These are phyloP conservation scores for Coniochaeta hoffmannii DNA, from an alignment of 2,329 filamentous ascomycete genomes.

Conservation along the genomic window DNA sequence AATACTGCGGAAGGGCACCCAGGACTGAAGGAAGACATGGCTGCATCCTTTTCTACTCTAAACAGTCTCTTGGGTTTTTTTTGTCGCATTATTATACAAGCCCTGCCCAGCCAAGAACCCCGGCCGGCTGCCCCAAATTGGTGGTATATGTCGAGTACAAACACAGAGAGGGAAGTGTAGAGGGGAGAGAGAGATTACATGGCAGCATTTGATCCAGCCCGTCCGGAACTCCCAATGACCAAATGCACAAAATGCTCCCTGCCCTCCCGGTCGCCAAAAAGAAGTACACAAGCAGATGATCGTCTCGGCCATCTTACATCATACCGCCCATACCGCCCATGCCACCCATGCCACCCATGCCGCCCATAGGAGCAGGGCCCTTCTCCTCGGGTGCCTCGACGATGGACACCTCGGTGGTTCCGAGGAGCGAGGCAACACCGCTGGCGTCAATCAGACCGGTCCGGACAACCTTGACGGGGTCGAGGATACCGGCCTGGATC, in stretches of 20 bases:
- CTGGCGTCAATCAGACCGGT: conserved; percentile 91
- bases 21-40: neutral
- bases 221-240: conserved; percentile 35
- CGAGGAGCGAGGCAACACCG: conserved; percentile 92
- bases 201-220: conserved; percentile 29
- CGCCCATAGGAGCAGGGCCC: conserved; percentile 45
- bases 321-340: conserved; percentile 53
- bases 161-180: conserved; percentile 20
- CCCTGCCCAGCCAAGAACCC: conserved; percentile 11
- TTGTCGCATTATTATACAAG: conserved; percentile 18
- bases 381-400: conserved; percentile 95
- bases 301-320: conserved; percentile 39
- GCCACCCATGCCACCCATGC: conserved; percentile 61
- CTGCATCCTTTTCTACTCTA: neutral
- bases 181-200: conserved; percentile 30
- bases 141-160: conserved; percentile 17
- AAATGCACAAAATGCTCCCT: conserved; percentile 33
- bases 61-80: conserved; percentile 10
- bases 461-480: conserved; percentile 98
- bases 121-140: neutral
- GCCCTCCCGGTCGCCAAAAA: conserved; percentile 23
- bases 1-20: too few relatives aligned
- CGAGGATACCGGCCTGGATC: conserved; percentile 93
- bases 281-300: conserved; percentile 5
- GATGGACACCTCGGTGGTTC: conserved; percentile 96